Evolutionary conservation across 345 rosid species (phyloP).

Genomic region (Xanthoceras sorbifolium): DNA sequence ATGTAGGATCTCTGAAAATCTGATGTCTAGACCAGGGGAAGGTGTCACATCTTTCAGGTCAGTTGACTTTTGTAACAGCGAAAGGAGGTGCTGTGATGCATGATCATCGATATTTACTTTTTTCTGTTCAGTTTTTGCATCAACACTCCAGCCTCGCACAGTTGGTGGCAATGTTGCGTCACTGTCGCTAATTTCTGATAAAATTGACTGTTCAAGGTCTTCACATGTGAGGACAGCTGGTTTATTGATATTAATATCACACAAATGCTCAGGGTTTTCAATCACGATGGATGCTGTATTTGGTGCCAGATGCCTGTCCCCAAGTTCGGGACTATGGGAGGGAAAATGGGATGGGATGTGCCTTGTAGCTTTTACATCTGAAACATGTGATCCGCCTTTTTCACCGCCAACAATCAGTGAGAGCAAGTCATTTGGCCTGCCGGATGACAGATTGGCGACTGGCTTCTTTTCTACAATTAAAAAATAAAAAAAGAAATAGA

Average conservation of each 20-base stretch:
- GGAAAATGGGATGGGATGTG: conserved; percentile 34
- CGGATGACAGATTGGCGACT: conserved; percentile 40
- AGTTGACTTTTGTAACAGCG: conserved; percentile 66
- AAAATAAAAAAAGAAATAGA: conserved; percentile 15
- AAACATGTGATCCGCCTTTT: conserved; percentile 44
- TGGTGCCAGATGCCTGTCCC: conserved; percentile 30
- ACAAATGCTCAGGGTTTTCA: conserved; percentile 36
- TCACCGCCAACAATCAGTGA: conserved; percentile 79
- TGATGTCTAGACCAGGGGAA: conserved; percentile 35
- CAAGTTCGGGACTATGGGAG: conserved; percentile 40
- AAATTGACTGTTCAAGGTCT: conserved; percentile 94
- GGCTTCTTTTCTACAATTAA: conserved; percentile 68
- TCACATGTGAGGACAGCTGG: conserved; percentile 90
- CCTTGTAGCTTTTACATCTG: conserved; percentile 40
- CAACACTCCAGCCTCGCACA: conserved; percentile 37
- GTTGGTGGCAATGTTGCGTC: conserved; percentile 42
- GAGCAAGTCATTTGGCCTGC: conserved; percentile 60
- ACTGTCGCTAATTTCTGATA: conserved; percentile 61
- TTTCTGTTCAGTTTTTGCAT: conserved; percentile 42
- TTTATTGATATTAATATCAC: conserved; percentile 27
- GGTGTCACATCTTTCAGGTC: conserved; percentile 31
- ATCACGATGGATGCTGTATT: conserved; percentile 17
- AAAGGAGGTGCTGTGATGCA: conserved; percentile 91
- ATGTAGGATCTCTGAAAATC: conserved; percentile 22
- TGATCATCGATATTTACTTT: conserved; percentile 50